Conservation (phyloP, 2,329 filamentous ascomycete species). For the Talaromyces albobiverticillius region DNA sequence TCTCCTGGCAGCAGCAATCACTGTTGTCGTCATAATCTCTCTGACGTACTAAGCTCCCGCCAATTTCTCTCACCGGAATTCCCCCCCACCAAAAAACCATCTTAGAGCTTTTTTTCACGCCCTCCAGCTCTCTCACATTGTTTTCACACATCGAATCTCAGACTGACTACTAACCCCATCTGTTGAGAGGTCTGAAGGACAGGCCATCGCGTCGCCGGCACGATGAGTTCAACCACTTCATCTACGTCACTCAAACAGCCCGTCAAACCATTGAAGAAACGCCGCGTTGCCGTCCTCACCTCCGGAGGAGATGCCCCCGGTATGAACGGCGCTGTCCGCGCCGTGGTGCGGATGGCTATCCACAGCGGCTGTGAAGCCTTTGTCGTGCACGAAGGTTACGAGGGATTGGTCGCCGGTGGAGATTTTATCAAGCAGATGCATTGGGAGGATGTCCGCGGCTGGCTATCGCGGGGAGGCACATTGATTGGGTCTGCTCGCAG, state of each 20-base stretch:
- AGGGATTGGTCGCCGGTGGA: conserved; percentile 86
- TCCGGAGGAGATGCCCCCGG: conserved; percentile 91
- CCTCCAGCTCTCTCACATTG: conserved; percentile 1
- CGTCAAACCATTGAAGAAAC: conserved; percentile 47
- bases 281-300: conserved; percentile 84
- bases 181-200: neutral
- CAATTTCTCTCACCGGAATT: conserved; percentile 40
- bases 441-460: conserved; percentile 94
- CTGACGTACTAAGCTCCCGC: conserved; percentile 18
- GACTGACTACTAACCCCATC: neutral
- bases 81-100: conserved; percentile 20
- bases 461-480: conserved; percentile 89
- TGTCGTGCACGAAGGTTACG: conserved; percentile 90
- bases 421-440: conserved; percentile 82
- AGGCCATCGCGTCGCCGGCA: conserved; percentile 7
- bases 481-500: conserved; percentile 93
- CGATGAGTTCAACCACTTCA: conserved; percentile 22
- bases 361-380: conserved; percentile 77
- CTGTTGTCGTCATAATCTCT: conserved; percentile 11
- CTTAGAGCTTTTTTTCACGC: conserved; percentile 20
- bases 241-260: conserved; percentile 23
- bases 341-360: conserved; percentile 87
- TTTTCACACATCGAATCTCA: neutral
- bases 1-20: neutral
- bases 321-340: conserved; percentile 89